Base-by-base conservation (phyloP, 2,329 filamentous ascomycete species). In the Colletotrichum lupini region DNA sequence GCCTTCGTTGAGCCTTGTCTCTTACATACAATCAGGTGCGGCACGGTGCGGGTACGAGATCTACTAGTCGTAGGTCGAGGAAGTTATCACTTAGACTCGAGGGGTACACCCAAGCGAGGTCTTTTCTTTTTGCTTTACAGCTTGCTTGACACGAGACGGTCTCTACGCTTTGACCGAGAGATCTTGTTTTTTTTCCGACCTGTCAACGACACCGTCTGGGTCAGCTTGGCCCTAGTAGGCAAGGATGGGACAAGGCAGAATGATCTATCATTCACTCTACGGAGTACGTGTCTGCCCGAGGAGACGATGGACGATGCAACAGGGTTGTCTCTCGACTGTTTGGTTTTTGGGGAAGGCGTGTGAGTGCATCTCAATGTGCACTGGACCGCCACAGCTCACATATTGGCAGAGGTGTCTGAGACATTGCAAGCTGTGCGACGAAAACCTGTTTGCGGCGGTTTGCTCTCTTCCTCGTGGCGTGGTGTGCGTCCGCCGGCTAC, bases 401-500 rank as follows among this genome's bases (percentile, higher is more conserved):
- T 37, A 64, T 63, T 28, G 30, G 32, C 11, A 46, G 24, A 32
- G 37, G 26, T 55, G 56, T 72, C 67, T 72, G 66, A 72, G 69
- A 72, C 69, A 52, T 14, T 30, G 19, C 37, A 62, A 65, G 46
- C 56, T 58, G 60, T 70, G 46, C 42, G 30, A 65, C 67, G 55
- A 65, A 68, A 68, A 73, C 60, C 67, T 73, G 70, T 61, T 70
- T 61, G 60, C 67, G 58, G 59, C 53, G 46, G 42, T 56, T 56
- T 53, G 61, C 49, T 55, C 49, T 42, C 56, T 12, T 46, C 70
- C 70, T 73, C 67, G 70, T 73, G 67, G 70, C 70, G 67, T 66
- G 28, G 60, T 60, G 61, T 56, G 22, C 32, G 32, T 35, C 65
- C 69, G 60, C 60, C 67, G 67, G 60, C 55, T 32, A 32, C 46